Evolutionary conservation across 208 protist species (phyloP).

Genomic region (Zelonia costaricensis): DNA sequence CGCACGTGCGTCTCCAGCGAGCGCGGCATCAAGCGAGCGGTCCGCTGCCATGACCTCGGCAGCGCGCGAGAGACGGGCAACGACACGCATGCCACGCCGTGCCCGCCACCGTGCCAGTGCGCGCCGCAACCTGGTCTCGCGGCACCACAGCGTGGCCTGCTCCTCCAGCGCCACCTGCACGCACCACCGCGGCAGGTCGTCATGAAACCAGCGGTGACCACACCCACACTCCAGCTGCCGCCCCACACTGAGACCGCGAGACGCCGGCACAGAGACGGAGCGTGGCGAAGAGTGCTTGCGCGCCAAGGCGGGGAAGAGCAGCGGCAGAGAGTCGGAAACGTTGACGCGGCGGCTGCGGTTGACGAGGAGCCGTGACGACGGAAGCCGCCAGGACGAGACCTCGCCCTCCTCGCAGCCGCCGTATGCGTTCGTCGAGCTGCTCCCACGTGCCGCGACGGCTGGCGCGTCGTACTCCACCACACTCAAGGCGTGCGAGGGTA

Average conservation of each 20-base stretch:
- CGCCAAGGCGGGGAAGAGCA: conserved; percentile 20
- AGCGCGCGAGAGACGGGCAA: conserved; percentile 25
- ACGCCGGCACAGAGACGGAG: not conserved
- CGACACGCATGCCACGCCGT: conserved; percentile 51
- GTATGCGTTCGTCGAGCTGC: too few species aligned
- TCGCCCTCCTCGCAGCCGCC: too few species aligned
- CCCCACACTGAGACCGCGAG: conserved; percentile 3
- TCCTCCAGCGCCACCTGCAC: conserved; percentile 33
- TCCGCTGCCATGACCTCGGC: not conserved
- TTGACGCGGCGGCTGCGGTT: not conserved
- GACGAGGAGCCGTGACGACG: too few species aligned
- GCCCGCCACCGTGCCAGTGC: conserved; percentile 46
- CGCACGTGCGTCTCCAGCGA: too few species aligned
- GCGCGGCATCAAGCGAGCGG: not conserved
- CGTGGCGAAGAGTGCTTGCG: not conserved
- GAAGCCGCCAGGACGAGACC: too few species aligned
- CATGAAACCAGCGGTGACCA: conserved; percentile 60
- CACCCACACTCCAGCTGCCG: conserved; percentile 42
- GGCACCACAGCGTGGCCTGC: conserved; percentile 39
- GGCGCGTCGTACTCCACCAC: conserved; percentile 12
- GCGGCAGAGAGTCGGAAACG: conserved; percentile 7
- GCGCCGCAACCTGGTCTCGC: conserved; percentile 13
- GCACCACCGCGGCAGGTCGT: conserved; percentile 49
- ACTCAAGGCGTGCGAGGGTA: conserved; percentile 7
- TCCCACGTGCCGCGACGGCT: too few species aligned